A percentile compares a stretch with the other conserved stretches of the same genome.
phyloP scores from a whole-genome alignment of 2,329 filamentous ascomycete species.

The Thyridium curvatum region DNA sequence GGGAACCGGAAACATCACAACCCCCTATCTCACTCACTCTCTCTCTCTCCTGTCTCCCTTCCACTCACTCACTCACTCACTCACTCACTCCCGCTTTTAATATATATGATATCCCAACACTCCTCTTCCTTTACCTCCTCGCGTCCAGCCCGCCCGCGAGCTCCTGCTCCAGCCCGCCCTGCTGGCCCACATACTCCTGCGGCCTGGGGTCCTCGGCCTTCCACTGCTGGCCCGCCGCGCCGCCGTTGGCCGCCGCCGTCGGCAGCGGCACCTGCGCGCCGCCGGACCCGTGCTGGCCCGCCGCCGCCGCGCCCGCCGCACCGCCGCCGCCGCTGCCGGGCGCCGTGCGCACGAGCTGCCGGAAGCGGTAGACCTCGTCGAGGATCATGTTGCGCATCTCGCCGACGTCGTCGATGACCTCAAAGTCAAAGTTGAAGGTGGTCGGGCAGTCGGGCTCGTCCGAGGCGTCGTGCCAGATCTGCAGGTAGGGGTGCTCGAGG shows the following conservation, averaged over 20 bases:
- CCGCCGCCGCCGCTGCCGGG: constrained; percentile 28
- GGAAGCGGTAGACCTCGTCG: constrained; percentile 87
- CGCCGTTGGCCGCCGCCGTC: constrained; percentile 12
- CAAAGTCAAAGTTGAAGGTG: constrained; percentile 97
- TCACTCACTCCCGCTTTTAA: no score
- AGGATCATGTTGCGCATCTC: constrained; percentile 98
- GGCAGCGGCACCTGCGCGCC: constrained; percentile 35
- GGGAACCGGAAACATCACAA: no score
- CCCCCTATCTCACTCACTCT: no score
- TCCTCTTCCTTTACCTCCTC: constrained; percentile 13
- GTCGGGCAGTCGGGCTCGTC: constrained; percentile 92
- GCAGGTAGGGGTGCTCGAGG: constrained; percentile 90
- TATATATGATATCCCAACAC: no score
- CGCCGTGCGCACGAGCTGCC: constrained; percentile 51
- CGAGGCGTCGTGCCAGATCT: constrained; percentile 97
- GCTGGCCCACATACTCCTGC: constrained; percentile 47
- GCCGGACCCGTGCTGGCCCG: constrained; percentile 36
- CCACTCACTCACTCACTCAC: no score
- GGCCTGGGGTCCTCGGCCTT: constrained; percentile 53
- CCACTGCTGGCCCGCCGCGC: constrained; percentile 40
- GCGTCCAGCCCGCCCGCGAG: constrained; percentile 54
- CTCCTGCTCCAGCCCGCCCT: constrained; percentile 50
- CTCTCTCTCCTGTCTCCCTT: no score
- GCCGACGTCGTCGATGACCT: constrained; percentile 88
- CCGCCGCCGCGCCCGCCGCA: constrained; percentile 18